A percentile compares a stretch with the other conserved stretches of the same genome.
Conservation (phyloP, 768 basidiomycete species). For the Clathrus columnatus region DNA sequence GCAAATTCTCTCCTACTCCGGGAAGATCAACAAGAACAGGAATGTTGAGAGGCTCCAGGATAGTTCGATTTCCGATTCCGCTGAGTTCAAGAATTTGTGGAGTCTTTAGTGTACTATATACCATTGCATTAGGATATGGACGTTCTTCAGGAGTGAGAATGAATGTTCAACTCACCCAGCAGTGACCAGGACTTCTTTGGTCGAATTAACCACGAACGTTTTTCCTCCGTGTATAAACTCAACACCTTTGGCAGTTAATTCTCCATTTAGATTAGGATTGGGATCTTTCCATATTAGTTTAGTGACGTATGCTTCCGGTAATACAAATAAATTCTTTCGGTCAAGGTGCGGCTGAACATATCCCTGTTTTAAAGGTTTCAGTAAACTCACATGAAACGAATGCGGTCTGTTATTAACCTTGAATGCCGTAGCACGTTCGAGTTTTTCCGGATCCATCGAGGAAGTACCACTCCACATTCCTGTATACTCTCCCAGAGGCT, state of each 20-base stretch:
- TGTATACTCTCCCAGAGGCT: slow-evolving; percentile 18
- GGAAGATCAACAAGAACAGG: slow-evolving; percentile 51
- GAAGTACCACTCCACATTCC: slow-evolving; percentile 18
- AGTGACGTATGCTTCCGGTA: slow-evolving; percentile 22
- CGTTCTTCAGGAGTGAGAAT: neutral
- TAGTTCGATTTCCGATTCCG: slow-evolving; percentile 50
- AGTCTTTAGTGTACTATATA: slow-evolving; percentile 35
- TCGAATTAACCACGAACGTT: slow-evolving; percentile 29
- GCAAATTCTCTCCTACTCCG: slow-evolving; percentile 64
- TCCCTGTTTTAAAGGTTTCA: neutral
- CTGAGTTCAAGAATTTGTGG: slow-evolving; percentile 52
- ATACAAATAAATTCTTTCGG: slow-evolving; percentile 20
- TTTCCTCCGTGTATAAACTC: slow-evolving; percentile 30
- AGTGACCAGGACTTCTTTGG: slow-evolving; percentile 43
- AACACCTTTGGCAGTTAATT: slow-evolving; percentile 37
- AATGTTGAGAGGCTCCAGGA: slow-evolving; percentile 43
- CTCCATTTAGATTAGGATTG: slow-evolving; percentile 1
- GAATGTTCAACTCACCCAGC: slow-evolving; percentile 20
- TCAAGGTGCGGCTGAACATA: slow-evolving; percentile 7
- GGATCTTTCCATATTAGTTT: slow-evolving; percentile 15
- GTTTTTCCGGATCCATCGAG: slow-evolving; percentile 19
- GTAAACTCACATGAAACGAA: neutral
- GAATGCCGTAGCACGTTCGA: slow-evolving; percentile 22
- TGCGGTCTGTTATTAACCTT: slow-evolving; percentile 26
- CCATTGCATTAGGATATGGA: neutral